Evolutionary conservation across 2,329 filamentous ascomycete species (phyloP).

Genomic region (Phyllosticta ampelicida): DNA sequence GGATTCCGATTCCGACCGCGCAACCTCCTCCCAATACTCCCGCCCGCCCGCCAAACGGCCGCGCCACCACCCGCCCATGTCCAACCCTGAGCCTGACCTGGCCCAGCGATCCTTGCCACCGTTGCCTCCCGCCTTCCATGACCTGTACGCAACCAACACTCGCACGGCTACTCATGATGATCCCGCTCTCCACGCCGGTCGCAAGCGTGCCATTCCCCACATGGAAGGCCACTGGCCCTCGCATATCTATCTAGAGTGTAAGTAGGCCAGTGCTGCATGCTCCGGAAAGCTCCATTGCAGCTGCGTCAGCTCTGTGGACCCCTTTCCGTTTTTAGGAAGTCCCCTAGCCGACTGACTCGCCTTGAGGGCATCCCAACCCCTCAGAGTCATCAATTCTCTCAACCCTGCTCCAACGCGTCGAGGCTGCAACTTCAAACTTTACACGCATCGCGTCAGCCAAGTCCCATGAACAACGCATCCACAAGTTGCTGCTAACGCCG

Average conservation of each 20-base stretch:
- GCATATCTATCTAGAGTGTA: slow-evolving; percentile 90
- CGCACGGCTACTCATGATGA: slow-evolving; percentile 71
- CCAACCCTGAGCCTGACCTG: neutral
- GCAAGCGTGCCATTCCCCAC: slow-evolving; percentile 73
- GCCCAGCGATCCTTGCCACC: slow-evolving; percentile 42
- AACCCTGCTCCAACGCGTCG: slow-evolving; percentile 21
- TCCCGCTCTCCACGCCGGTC: slow-evolving; percentile 72
- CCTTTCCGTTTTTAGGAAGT: neutral
- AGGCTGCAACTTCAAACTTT: neutral
- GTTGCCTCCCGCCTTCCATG: slow-evolving; percentile 69
- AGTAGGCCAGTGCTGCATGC: slow-evolving; percentile 19
- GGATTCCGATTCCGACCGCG: neutral
- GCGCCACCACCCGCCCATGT: neutral
- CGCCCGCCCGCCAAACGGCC: neutral
- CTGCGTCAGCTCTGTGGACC: slow-evolving; percentile 14
- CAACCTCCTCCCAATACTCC: neutral
- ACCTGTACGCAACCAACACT: slow-evolving; percentile 77
- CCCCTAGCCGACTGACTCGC: slow-evolving; percentile 7
- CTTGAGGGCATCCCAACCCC: slow-evolving; percentile 28
- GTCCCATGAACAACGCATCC: neutral
- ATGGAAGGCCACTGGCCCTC: slow-evolving; percentile 84
- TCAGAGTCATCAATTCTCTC: slow-evolving; percentile 21
- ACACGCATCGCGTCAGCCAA: slow-evolving; percentile 7
- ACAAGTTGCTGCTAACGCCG: slow-evolving; percentile 15
- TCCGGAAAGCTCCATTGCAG: neutral